Base-by-base conservation (phyloP, 768 basidiomycete genomes). In the Macrolepiota albuminosa region DNA sequence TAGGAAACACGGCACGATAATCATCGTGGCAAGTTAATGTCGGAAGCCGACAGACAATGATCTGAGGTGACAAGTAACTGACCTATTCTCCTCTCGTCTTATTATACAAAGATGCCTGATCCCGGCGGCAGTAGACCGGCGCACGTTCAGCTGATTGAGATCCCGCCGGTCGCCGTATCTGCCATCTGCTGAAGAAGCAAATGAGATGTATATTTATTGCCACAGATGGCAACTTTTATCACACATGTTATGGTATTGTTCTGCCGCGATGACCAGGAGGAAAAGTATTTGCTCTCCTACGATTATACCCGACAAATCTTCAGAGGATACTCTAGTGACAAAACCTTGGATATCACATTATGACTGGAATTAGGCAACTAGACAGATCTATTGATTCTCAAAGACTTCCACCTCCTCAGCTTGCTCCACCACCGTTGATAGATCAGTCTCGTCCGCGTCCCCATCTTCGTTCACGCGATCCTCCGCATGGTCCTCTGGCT, bases 381-480 rank as follows among this genome's bases (percentile, higher is more conserved):
- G 36, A 9, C 45, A 43, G 54, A 50, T 58, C 40, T 43, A 58
- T 56, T 56, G 54, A 59, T 57, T 29, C 42, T 37, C 26, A 24
- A 24, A 52, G 16, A 18, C 56, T 42, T 63, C 54, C 31, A 49
- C 58, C 36, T 11, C 39, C 29, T 63, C 51, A 52, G 26, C 56
- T 59, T 57, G 51, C 47, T 60, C 54, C 21, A 53, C 57, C 18
- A 33, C 47, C 8, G 5, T 43, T 46, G 40, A 26, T 31, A 11
- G 6, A 39, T 56, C 58, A 18, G n/a, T 33, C 16, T 57, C 49
- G 42, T 56, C 63, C 6, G 39, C 56, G 31, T 61, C 57, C 3
- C 49, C 68, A n/a, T 62, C 65, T 37, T 59, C 69, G 11, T 56
- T 62, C 43, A 64, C 66, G 24, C 48, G 67, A 48, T 61, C 66